Evolutionary conservation across 2,329 filamentous ascomycete species (phyloP).

Genomic region (Immersiporthe knoxdaviesiana): DNA sequence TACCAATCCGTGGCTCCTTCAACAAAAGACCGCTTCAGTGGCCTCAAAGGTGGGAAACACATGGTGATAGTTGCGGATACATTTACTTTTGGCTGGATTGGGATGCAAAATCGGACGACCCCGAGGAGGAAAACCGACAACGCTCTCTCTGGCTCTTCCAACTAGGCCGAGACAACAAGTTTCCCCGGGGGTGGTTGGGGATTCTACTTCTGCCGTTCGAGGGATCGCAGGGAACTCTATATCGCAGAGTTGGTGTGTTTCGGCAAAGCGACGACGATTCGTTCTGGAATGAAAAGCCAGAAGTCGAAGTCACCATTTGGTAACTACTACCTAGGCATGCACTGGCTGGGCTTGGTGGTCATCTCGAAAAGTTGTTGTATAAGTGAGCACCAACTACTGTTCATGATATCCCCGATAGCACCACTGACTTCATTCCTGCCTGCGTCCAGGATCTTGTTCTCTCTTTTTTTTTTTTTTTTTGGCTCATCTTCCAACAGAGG

Average conservation of each 20-base stretch:
- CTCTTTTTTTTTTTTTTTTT: no score
- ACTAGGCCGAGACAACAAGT: neutral
- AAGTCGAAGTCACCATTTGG: neutral
- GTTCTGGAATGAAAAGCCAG: neutral
- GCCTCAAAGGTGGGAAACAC: neutral
- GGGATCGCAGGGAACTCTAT: neutral
- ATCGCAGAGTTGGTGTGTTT: neutral
- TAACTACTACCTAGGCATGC: neutral
- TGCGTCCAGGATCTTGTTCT: no score
- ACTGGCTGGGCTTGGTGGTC: neutral
- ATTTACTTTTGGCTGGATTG: neutral
- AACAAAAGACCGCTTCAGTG: neutral
- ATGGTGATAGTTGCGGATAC: neutral
- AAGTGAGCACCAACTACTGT: no score
- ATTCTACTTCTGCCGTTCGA: neutral
- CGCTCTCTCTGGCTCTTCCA: neutral
- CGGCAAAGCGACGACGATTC: neutral
- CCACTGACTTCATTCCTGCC: no score
- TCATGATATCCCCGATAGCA: no score
- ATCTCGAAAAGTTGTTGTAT: neutral
- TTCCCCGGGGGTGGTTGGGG: no score
- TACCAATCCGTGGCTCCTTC: neutral
- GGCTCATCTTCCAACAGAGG: no score
- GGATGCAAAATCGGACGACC: neutral
- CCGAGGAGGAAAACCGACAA: neutral